A percentile compares a stretch with the other conserved stretches of the same genome.
These are phyloP conservation scores for Podospora pseudocomata DNA, from an alignment of 495 filamentous ascomycete genomes.

Conservation along the genomic window DNA sequence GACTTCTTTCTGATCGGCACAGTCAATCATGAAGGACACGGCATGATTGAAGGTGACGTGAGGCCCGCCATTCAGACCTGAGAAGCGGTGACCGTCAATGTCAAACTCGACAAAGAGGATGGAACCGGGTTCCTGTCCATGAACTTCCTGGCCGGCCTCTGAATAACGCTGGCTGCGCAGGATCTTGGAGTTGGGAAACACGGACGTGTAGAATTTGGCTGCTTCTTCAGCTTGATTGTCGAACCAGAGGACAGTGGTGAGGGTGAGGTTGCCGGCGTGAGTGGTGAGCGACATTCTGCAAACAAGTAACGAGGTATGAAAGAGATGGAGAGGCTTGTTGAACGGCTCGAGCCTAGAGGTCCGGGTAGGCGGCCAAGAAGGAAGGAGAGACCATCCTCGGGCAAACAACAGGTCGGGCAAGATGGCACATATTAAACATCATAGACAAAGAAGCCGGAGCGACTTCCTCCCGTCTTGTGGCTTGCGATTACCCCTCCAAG, in stretches of 20 bases:
- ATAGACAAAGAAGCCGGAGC: neutral
- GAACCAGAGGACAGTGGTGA: slow-evolving; percentile 41
- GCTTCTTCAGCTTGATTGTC: slow-evolving; percentile 38
- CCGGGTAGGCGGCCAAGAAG: too few relatives aligned
- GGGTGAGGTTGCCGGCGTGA: slow-evolving; percentile 8
- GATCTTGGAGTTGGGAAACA: slow-evolving; percentile 33
- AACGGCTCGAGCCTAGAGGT: too few relatives aligned
- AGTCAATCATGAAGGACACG: slow-evolving; percentile 34
- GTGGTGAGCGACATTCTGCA: neutral
- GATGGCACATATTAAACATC: too few relatives aligned
- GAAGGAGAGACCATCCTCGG: too few relatives aligned
- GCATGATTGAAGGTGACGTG: slow-evolving; percentile 32
- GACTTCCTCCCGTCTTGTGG: neutral
- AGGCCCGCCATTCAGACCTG: slow-evolving; percentile 39
- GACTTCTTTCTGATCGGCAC: slow-evolving; percentile 38
- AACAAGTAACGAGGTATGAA: too few relatives aligned
- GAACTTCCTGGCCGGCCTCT: slow-evolving; percentile 18
- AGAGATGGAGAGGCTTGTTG: too few relatives aligned
- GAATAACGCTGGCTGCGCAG: slow-evolving; percentile 19
- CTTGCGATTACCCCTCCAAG: neutral
- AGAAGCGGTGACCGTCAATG: slow-evolving; percentile 35
- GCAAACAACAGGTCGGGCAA: too few relatives aligned
- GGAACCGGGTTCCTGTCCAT: neutral
- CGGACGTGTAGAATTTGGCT: slow-evolving; percentile 36
- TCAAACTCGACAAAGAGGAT: slow-evolving; percentile 27